phyloP scores from a whole-genome alignment of 2,329 filamentous ascomycete genomes.

The Arthroderma sp. region DNA sequence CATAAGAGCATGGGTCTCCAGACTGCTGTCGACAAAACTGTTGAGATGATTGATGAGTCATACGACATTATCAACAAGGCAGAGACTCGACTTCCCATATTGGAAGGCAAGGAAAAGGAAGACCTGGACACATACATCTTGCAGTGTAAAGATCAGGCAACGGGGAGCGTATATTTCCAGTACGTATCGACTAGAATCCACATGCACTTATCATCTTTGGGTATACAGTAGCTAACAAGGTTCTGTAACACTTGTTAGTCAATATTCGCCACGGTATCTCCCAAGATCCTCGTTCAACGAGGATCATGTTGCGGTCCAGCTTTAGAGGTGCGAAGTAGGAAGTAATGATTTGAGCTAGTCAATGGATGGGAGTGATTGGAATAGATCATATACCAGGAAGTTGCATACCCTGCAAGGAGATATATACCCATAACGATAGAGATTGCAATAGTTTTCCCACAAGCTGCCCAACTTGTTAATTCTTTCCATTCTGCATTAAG shows the following conservation, averaged over 20 bases:
- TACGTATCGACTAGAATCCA: background rate
- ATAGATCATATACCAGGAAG: too few relatives aligned
- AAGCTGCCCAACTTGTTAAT: too few relatives aligned
- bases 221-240: background rate
- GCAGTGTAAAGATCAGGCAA: constrained; percentile 7
- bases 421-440: too few relatives aligned
- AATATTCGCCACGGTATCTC: constrained; percentile 4
- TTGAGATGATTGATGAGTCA: constrained; percentile 6
- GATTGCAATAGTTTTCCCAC: too few relatives aligned
- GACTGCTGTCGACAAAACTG: constrained; percentile 5
- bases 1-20: constrained; percentile 5
- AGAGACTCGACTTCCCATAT: constrained; percentile 2
- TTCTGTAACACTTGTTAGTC: background rate
- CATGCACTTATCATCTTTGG: too few relatives aligned
- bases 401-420: too few relatives aligned
- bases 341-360: background rate
- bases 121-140: constrained; percentile 5
- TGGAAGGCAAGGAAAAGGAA: constrained; percentile 6
- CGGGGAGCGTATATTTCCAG: constrained; percentile 7
- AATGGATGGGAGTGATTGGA: too few relatives aligned
- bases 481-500: too few relatives aligned
- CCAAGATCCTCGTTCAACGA: background rate
- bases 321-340: background rate
- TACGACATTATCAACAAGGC: constrained; percentile 4
- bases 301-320: constrained; percentile 1